A percentile compares a stretch with the other conserved stretches of the same genome.
These are phyloP conservation scores for Periconia sp. DNA, from an alignment of 2,329 filamentous ascomycete genomes.

Conservation along the genomic window DNA sequence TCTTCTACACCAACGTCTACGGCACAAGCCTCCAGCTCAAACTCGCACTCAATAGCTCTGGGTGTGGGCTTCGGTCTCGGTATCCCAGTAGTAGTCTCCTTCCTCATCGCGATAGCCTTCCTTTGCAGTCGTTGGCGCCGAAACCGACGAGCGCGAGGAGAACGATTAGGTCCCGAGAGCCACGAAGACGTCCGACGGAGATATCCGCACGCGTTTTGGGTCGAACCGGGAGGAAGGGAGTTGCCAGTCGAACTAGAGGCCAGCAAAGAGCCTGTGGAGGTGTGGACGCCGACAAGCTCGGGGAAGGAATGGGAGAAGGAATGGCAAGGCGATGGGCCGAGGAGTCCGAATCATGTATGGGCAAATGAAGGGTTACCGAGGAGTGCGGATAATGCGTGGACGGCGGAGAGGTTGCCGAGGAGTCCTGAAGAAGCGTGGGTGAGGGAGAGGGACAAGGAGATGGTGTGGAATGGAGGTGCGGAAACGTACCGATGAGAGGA, in stretches of 20 bases:
- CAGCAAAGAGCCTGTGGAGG: slow-evolving; percentile 1
- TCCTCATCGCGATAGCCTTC: background rate
- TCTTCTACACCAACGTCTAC: no score
- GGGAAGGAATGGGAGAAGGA: background rate
- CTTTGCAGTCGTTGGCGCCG: background rate
- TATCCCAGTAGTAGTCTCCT: background rate
- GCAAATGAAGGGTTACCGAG: no score
- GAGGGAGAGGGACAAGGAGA: no score
- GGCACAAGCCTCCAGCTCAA: background rate
- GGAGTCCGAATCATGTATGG: no score
- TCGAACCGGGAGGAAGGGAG: slow-evolving; percentile 5
- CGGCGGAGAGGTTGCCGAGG: no score
- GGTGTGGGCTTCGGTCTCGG: slow-evolving; percentile 2
- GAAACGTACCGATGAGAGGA: no score
- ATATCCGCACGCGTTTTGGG: slow-evolving; percentile 4
- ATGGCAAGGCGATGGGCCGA: no score
- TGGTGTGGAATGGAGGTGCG: no score
- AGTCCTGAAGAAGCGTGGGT: no score
- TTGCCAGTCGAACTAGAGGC: slow-evolving; percentile 4
- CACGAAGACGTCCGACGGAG: background rate
- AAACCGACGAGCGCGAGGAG: background rate
- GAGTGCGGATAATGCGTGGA: no score
- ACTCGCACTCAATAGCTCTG: background rate
- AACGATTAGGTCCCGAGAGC: background rate
- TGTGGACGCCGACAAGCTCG: slow-evolving; percentile 1